Evolutionary conservation across 352 stramenopile species (phyloP), one percentile per base, ranked within the genome.

Genomic region (Phytopythium vexans): DNA sequence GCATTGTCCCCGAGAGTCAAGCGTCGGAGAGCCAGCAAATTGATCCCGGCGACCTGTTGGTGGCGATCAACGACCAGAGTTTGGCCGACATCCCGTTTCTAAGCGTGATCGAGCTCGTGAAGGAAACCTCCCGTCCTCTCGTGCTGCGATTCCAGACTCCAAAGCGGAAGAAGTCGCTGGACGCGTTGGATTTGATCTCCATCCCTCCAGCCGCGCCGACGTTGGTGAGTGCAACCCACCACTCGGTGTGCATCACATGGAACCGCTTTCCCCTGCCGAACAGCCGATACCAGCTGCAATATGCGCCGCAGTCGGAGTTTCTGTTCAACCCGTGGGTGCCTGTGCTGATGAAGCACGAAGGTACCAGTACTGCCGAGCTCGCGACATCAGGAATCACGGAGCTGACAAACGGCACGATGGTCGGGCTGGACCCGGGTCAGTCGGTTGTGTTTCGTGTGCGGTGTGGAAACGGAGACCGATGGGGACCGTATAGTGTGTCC

Each of bases 1-100:
- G 77, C 34, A 72, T 95, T 16, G 79, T 94, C 27, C 77, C 83
- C 0, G 79, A 87, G 9, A 92, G 83, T 41, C 83, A 94, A 64
- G 86, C 86, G 4, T 84, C 74, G 0, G 78, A 77, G 27, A 89
- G 70, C 32, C 66, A 78, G 16, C 61, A 91, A 45, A 77, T 95
- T 27, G 62, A 81, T 7, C 65, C 68, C 0, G 83, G 80, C n/a
- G 83, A 95, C 54, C 42, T 95, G 33, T 61, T 95, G 0, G 68
- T 91, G 12, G 67, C 79, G 0, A 76, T 95, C 38, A 93, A 93
- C 51, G 86, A 68, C 5, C 60, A 88, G 21, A 85, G 74, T 52
- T 61, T 94, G 47, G 70, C 72, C 15, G 69, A 73, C 16, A 61
- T 89, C 10, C 51, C 72, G 10, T 95, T 95, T 54, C 44, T 85